Evolutionary conservation across 139 green algal genomes (phyloP), one percentile per base, ranked within the genome.

Genomic region (Ettlia oleoabundans): DNA sequence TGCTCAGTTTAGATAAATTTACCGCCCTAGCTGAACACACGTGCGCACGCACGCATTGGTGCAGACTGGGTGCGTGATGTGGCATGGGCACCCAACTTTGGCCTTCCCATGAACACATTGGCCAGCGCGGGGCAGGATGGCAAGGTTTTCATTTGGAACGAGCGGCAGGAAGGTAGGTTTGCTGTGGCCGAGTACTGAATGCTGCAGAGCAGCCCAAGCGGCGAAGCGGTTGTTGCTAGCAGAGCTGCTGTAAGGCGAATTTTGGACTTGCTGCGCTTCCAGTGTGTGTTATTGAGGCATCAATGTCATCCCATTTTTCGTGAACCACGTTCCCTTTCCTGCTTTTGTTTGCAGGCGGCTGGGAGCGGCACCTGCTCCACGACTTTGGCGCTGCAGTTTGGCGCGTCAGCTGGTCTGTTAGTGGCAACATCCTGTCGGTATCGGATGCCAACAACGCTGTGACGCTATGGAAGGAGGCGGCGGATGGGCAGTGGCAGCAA

Each of bases 41-140:
- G n/a, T n/a, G n/a, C n/a, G n/a, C n/a, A n/a, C n/a, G n/a, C n/a
- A n/a, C n/a, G n/a, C n/a, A n/a, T n/a, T n/a, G 15, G 42, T 42
- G 2, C 53, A 80, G 97, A 99, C 89, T 98, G 95, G 95, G 93
- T 99, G 66, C 88, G 97, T 7, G 97, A 99, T 88, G 96, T 96
- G 38, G 95, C 96, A 0, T 99, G 97, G 97, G 95, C 94, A 0
- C 96, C 96, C 33, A 97, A 94, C 81, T 80, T 98, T 63, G 95
- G 96, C 1, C 80, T 98, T 73, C 93, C 93, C 0, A 88, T 87
- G 42, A 96, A 89, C 86, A 96, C 92, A 4, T 94, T 99, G 62
- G 97, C 97, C n/a, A 96, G 86, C 37, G 92, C 86, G 5, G 93
- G 93, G 6, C 96, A 99, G 89, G 97, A 99, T 80, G 95, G 97